These are phyloP conservation scores for Elsinoe necatrix DNA, from an alignment of 2,329 filamentous ascomycete species.

Conservation along the genomic window DNA sequence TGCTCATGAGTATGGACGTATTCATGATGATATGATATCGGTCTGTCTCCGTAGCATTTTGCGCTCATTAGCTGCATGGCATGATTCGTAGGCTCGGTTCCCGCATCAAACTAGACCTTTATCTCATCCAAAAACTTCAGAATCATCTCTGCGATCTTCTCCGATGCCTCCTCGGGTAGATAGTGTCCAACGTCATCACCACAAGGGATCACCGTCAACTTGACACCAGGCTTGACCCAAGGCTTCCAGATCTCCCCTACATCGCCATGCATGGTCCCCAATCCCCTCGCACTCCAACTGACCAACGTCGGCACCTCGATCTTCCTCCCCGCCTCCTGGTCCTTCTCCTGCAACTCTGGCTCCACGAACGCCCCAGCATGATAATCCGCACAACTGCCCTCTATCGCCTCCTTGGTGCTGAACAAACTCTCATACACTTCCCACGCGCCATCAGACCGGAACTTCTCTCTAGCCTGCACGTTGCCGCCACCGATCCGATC, in stretches of 20 bases:
- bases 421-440: conserved; percentile 40
- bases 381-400: conserved; percentile 42
- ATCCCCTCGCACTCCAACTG: conserved; percentile 36
- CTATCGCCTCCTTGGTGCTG: conserved; percentile 34
- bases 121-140: conserved; percentile 19
- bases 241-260: conserved; percentile 37
- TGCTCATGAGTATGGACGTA: neutral
- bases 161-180: conserved; percentile 39
- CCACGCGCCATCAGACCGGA: conserved; percentile 32
- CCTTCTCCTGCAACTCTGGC: conserved; percentile 35
- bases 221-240: conserved; percentile 35
- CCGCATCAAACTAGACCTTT: neutral
- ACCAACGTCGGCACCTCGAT: conserved; percentile 37
- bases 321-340: conserved; percentile 39
- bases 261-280: conserved; percentile 37
- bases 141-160: conserved; percentile 27
- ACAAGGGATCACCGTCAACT: conserved; percentile 28
- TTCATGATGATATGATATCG: neutral
- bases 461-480: conserved; percentile 25
- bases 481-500: conserved; percentile 24
- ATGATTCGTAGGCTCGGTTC: neutral
- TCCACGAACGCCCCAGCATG: conserved; percentile 37
- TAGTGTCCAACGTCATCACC: conserved; percentile 38
- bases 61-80: neutral
- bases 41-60: neutral